phyloP scores from a whole-genome alignment of 177 flowering plant species.

The Viscum album region DNA sequence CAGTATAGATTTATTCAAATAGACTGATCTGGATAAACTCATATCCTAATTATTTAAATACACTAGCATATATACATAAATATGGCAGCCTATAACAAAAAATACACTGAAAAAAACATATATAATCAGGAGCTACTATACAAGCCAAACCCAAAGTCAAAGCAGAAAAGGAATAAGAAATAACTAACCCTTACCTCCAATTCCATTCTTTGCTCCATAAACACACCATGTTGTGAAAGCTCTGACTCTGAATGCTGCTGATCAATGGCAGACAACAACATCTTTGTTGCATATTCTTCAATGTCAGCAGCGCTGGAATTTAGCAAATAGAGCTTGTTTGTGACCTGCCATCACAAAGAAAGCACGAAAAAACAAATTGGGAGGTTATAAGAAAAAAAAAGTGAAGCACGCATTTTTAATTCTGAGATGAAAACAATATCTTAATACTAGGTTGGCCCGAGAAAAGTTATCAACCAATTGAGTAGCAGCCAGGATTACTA shows the following conservation, averaged over 20 bases:
- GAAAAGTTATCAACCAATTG: background rate
- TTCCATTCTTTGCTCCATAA: slow-evolving; percentile 37
- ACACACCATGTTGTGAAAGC: slow-evolving; percentile 24
- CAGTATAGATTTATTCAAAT: no score
- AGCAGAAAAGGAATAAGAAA: background rate
- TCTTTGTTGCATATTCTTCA: slow-evolving; percentile 69
- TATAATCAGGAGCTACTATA: no score
- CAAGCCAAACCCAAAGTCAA: no score
- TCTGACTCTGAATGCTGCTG: slow-evolving; percentile 31
- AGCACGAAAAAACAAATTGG: slow-evolving; percentile 6
- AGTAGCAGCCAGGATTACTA: background rate
- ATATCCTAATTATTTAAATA: no score
- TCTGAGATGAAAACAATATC: background rate
- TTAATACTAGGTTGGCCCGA: background rate
- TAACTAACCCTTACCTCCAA: slow-evolving; percentile 31
- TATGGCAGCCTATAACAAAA: no score
- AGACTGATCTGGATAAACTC: no score
- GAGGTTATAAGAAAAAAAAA: background rate
- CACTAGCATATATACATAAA: no score
- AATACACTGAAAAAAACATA: no score
- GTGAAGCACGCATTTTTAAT: background rate
- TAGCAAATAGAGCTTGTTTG: slow-evolving; percentile 76
- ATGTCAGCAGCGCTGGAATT: slow-evolving; percentile 42
- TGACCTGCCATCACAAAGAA: slow-evolving; percentile 43
- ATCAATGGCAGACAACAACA: slow-evolving; percentile 65